Evolutionary conservation across 805 yeast species (phyloP).

Genomic region (Schwanniomyces yamadae): DNA sequence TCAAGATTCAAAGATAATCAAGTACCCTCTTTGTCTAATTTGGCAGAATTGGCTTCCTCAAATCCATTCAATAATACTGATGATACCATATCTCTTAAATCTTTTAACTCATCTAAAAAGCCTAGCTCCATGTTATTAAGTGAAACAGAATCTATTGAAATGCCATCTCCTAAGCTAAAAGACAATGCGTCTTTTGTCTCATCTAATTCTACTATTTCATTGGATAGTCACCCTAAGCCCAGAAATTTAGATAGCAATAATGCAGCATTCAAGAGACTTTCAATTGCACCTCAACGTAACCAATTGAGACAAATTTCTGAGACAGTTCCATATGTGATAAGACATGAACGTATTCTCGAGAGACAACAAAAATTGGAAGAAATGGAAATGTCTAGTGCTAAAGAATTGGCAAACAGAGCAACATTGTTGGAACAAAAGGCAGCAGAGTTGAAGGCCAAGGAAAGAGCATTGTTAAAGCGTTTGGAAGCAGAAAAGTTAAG

Average conservation of each 20-base stretch:
- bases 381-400: conserved; percentile 73
- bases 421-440: conserved; percentile 75
- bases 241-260: conserved; percentile 22
- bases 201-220: conserved; percentile 29
- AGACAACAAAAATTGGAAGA: conserved; percentile 79
- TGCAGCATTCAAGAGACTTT: conserved; percentile 41
- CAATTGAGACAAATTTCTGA: conserved; percentile 77
- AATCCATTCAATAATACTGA: conserved; percentile 14
- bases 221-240: conserved; percentile 15
- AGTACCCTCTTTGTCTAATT: conserved; percentile 59
- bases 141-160: conserved; percentile 17
- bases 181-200: conserved; percentile 31
- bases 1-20: conserved; percentile 10
- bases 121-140: conserved; percentile 39
- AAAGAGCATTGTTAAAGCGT: conserved; percentile 49
- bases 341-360: conserved; percentile 72
- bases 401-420: conserved; percentile 71
- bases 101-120: conserved; percentile 20
- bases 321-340: conserved; percentile 79
- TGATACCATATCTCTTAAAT: conserved; percentile 19
- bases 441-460: conserved; percentile 66
- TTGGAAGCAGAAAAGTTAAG: conserved; percentile 26
- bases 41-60: conserved; percentile 49
- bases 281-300: conserved; percentile 51
- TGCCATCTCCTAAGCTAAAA: conserved; percentile 25